Evolutionary conservation across 257 asterid species (phyloP).

Genomic region (Forsythia suspensa): DNA sequence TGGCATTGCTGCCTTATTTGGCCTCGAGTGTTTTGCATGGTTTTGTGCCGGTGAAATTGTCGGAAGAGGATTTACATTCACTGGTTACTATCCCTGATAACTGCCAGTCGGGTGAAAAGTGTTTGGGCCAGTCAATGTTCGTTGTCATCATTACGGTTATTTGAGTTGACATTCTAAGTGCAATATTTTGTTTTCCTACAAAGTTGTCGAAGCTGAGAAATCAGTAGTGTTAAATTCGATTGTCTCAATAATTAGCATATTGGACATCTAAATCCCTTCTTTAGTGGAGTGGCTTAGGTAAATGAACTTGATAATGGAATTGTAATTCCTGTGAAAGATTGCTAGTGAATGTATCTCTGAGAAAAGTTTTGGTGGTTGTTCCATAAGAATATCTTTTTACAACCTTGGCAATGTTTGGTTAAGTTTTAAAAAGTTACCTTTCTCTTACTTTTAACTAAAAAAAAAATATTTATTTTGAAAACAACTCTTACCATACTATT

Average conservation of each 20-base stretch:
- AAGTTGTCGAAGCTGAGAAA: conserved; percentile 42
- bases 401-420: background rate
- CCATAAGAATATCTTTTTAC: background rate
- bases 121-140: conserved; percentile 23
- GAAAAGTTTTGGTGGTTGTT: background rate
- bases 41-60: conserved; percentile 92
- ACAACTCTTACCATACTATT: no score
- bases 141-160: conserved; percentile 24
- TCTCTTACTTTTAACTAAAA: no score
- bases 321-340: conserved; percentile 5
- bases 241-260: conserved; percentile 38
- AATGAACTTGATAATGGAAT: conserved; percentile 24
- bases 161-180: conserved; percentile 20
- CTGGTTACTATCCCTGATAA: conserved; percentile 84
- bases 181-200: conserved; percentile 41
- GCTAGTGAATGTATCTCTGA: background rate
- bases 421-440: no score
- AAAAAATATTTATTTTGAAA: no score
- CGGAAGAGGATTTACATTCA: conserved; percentile 89
- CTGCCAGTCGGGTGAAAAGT: conserved; percentile 23
- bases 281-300: conserved; percentile 21
- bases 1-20: conserved; percentile 88
- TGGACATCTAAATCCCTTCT: conserved; percentile 20
- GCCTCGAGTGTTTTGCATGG: conserved; percentile 94
- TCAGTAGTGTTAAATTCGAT: conserved; percentile 35